Evolutionary conservation across 768 basidiomycete genomes (phyloP).

Genomic region (Leccinum broughii): DNA sequence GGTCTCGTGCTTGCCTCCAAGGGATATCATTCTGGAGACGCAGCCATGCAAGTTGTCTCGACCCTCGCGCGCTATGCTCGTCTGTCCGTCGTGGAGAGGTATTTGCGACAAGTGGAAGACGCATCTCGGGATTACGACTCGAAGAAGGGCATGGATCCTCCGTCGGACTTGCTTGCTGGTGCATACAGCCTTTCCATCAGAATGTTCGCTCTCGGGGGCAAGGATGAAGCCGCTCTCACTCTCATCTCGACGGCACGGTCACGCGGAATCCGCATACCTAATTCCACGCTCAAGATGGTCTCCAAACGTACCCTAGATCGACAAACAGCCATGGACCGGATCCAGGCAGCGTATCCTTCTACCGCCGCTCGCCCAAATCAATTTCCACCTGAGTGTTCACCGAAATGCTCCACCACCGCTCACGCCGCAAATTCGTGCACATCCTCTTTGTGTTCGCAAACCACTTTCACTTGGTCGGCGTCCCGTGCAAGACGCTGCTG

Average conservation of each 20-base stretch:
- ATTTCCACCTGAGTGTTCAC: neutral
- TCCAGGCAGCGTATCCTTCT: neutral
- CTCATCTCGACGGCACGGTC: too few relatives aligned
- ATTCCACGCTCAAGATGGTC: slow-evolving; percentile 37
- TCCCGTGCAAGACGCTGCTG: slow-evolving; percentile 37
- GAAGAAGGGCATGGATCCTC: neutral
- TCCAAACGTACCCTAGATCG: slow-evolving; percentile 22
- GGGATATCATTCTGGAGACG: slow-evolving; percentile 36
- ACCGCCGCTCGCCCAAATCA: slow-evolving; percentile 23
- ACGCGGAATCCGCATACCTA: slow-evolving; percentile 31
- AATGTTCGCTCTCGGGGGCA: slow-evolving; percentile 39
- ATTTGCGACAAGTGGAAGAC: too few relatives aligned
- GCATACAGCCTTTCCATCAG: slow-evolving; percentile 43
- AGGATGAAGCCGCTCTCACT: slow-evolving; percentile 37
- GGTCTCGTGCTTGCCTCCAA: slow-evolving; percentile 43
- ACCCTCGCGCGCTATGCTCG: too few relatives aligned
- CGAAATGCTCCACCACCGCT: too few relatives aligned
- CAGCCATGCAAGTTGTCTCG: too few relatives aligned
- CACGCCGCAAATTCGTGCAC: too few relatives aligned
- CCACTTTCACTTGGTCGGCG: too few relatives aligned
- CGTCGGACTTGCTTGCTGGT: slow-evolving; percentile 9
- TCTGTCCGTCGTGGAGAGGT: too few relatives aligned
- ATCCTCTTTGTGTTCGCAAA: too few relatives aligned
- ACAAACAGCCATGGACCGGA: neutral
- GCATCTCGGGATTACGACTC: too few relatives aligned